phyloP scores from a whole-genome alignment of 2,329 filamentous ascomycete genomes.

The Ophiostoma montium region DNA sequence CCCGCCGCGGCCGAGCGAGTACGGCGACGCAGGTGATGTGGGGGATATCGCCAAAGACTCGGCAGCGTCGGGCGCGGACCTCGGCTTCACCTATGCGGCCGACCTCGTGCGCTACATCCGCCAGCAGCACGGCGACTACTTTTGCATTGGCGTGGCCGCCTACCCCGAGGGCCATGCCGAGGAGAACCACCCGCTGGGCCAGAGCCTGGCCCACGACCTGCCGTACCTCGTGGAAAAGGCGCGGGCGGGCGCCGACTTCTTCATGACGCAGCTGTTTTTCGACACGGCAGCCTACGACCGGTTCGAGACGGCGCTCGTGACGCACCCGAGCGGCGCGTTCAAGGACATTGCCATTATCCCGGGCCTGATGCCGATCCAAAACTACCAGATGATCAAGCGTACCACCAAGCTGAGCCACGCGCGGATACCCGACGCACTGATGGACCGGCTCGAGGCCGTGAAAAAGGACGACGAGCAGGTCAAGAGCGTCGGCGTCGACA shows the following conservation, averaged over 20 bases:
- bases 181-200: slow-evolving; percentile 62
- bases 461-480: slow-evolving; percentile 70
- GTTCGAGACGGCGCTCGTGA: slow-evolving; percentile 64
- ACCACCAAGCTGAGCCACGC: slow-evolving; percentile 93
- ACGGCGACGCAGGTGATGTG: slow-evolving; percentile 52
- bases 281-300: slow-evolving; percentile 68
- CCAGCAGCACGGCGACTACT: slow-evolving; percentile 78
- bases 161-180: slow-evolving; percentile 95
- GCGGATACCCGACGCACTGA: slow-evolving; percentile 55
- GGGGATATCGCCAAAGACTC: slow-evolving; percentile 23
- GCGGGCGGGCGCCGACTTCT: slow-evolving; percentile 83
- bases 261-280: slow-evolving; percentile 98
- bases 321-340: slow-evolving; percentile 74
- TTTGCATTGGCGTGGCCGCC: slow-evolving; percentile 85
- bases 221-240: slow-evolving; percentile 85
- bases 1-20: slow-evolving; percentile 79
- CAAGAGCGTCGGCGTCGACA: slow-evolving; percentile 66
- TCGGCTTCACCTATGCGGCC: slow-evolving; percentile 76
- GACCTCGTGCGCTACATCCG: slow-evolving; percentile 86
- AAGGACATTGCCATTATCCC: slow-evolving; percentile 81
- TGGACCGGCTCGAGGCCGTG: slow-evolving; percentile 56
- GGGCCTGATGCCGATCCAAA: slow-evolving; percentile 94
- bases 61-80: slow-evolving; percentile 44
- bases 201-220: slow-evolving; percentile 64
- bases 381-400: slow-evolving; percentile 86